phyloP scores from a whole-genome alignment of 106 monocot genomes.

The Dioscorea dumetorum region DNA sequence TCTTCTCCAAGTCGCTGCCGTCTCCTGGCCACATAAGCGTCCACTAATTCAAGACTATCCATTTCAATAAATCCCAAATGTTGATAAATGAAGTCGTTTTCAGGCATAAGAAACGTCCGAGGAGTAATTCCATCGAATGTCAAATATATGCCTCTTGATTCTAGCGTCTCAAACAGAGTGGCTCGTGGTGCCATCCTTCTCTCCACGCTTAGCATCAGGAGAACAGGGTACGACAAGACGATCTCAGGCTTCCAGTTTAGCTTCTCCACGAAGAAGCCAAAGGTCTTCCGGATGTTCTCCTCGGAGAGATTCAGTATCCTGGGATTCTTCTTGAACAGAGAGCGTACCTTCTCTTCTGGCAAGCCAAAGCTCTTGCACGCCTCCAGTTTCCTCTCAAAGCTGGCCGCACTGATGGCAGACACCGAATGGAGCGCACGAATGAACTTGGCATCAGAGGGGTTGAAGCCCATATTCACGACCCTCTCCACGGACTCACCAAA shows the following conservation, averaged over 20 bases:
- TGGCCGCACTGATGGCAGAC: not conserved
- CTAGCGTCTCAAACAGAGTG: constrained; percentile 24
- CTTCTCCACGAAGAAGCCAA: constrained; percentile 22
- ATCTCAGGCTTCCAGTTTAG: too few relatives aligned
- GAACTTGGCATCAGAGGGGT: constrained; percentile 15
- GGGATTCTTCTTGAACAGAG: too few relatives aligned
- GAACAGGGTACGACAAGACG: not conserved
- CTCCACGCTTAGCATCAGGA: constrained; percentile 28
- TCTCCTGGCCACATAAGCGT: too few relatives aligned
- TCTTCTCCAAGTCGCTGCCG: too few relatives aligned
- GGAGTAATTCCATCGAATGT: too few relatives aligned
- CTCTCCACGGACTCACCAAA: not conserved
- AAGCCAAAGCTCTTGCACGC: constrained; percentile 22
- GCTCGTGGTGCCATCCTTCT: constrained; percentile 34
- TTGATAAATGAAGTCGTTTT: too few relatives aligned
- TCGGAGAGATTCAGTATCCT: not conserved
- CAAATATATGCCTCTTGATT: too few relatives aligned
- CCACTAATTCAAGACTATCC: too few relatives aligned
- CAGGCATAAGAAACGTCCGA: too few relatives aligned
- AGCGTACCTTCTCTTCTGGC: constrained; percentile 20
- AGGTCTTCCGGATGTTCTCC: constrained; percentile 15
- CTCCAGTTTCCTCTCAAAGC: constrained; percentile 19
- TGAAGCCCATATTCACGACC: constrained; percentile 9
- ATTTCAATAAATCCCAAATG: too few relatives aligned
- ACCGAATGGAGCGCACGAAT: constrained; percentile 17